Conservation (phyloP, 2,329 filamentous ascomycete genomes). For the Volutella citrinella region DNA sequence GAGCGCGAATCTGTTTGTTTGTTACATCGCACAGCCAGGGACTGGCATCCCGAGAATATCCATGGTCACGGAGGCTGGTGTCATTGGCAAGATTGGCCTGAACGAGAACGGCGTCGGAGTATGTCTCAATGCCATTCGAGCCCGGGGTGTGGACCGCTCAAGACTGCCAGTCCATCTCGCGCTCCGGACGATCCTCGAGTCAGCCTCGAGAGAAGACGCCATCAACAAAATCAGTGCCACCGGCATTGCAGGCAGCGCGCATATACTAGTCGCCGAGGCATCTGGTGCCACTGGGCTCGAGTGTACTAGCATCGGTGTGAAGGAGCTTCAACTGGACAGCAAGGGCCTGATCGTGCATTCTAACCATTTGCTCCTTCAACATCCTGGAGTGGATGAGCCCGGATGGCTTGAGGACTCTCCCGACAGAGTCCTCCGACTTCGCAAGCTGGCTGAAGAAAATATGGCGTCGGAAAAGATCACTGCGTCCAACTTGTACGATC, state of each 20-base stretch:
- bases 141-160: conserved; percentile 46
- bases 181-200: conserved; percentile 54
- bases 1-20: conserved; percentile 45
- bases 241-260: conserved; percentile 19
- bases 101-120: conserved; percentile 57
- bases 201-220: conserved; percentile 17
- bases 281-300: conserved; percentile 17
- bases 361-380: conserved; percentile 17
- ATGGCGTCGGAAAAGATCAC: background rate
- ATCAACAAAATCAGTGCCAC: conserved; percentile 2
- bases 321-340: conserved; percentile 6
- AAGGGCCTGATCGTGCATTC: conserved; percentile 14
- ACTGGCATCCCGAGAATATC: conserved; percentile 42
- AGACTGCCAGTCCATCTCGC: conserved; percentile 61
- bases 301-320: conserved; percentile 18
- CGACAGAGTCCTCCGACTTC: conserved; percentile 6
- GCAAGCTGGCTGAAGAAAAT: conserved; percentile 5
- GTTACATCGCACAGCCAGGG: conserved; percentile 39
- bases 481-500: conserved; percentile 8
- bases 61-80: conserved; percentile 57
- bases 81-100: conserved; percentile 65
- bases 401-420: conserved; percentile 16
- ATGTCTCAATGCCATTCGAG: conserved; percentile 60
- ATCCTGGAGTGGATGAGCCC: conserved; percentile 13
- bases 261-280: conserved; percentile 15